These are phyloP conservation scores for Aspergillus panamensis DNA, from an alignment of 495 filamentous ascomycete genomes.

Conservation along the genomic window DNA sequence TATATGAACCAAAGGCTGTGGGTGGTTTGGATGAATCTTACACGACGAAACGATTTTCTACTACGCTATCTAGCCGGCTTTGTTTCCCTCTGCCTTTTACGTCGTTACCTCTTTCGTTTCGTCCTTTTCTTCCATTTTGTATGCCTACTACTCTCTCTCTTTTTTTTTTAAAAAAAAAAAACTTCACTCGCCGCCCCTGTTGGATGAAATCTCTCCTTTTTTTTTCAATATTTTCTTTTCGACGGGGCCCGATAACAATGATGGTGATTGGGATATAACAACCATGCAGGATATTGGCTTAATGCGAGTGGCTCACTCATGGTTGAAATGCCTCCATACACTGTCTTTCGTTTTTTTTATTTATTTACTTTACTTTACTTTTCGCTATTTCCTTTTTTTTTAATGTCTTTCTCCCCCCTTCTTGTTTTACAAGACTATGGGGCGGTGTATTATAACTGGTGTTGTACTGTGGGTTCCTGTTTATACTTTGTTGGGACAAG, in stretches of 20 bases:
- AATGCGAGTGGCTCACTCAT: slow-evolving; percentile 1
- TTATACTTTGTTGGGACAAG: slow-evolving; percentile 10
- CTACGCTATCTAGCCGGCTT: background rate
- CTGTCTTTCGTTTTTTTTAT: background rate
- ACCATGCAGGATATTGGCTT: background rate
- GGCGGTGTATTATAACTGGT: slow-evolving; percentile 21
- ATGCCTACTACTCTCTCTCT: background rate
- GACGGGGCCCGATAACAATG: slow-evolving; percentile 1
- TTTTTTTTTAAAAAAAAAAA: too few species aligned
- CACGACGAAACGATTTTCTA: slow-evolving; percentile 1
- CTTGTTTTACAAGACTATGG: slow-evolving; percentile 4
- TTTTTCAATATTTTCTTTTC: background rate
- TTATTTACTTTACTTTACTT: slow-evolving; percentile 2
- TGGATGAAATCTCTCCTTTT: slow-evolving; percentile 9
- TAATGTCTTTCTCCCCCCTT: slow-evolving; percentile 1
- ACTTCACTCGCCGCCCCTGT: background rate
- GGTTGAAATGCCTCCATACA: background rate
- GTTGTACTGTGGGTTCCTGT: slow-evolving; percentile 1
- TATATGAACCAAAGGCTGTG: slow-evolving; percentile 13
- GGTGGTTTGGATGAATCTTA: slow-evolving; percentile 5
- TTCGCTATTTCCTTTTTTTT: background rate
- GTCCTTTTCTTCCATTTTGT: background rate
- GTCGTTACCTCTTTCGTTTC: slow-evolving; percentile 2
- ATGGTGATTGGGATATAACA: slow-evolving; percentile 9
- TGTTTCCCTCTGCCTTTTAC: too few species aligned